Evolutionary conservation across 768 basidiomycete genomes (phyloP), one percentile per base, ranked within the genome.

Genomic region (Fibroporia radiculosa): DNA sequence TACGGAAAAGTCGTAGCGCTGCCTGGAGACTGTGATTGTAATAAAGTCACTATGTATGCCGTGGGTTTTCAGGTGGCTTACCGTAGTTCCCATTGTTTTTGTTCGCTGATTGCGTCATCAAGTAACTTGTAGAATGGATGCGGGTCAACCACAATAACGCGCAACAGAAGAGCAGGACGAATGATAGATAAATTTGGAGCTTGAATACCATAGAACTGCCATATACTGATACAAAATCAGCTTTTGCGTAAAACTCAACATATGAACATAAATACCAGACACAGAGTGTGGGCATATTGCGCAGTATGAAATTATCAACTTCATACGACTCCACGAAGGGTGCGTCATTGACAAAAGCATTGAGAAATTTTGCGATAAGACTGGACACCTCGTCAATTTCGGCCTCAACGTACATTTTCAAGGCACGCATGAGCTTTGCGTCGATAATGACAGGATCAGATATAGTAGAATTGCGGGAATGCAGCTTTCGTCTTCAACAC

Each of bases 241-340:
- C 28, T 19, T 24, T 25, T 23, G 39, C 24, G n/a, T n/a, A n/a
- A 34, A 33, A 3, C n/a, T 22, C 4, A 27, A 33, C 3, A 5
- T n/a, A 6, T 11, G 6, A 27, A 26, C 19, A 35, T 23, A 36
- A 24, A 47, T 56, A 87, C 85, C 83, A 84, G 23, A 65, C 59
- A 20, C 72, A 70, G n/a, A 89, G 63, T 14, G 77, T 57, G 32
- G 62, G 60, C 11, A 74, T 78, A 50, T 85, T 84, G 37, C 75
- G 72, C 25, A 85, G 58, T 24, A 86, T 71, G 52, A 87, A 85
- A 56, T 84, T 83, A 53, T 85, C 83, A 2, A 82, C 68, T 61
- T 85, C 85, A 51, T 82, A 73, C 1, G 75, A 57, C 52, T 83
- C 80, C 44, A 88, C 56, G 31, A 77, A 71, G 1, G 77, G 70